Percentiles rank a stretch among this genome's conserved stretches.
Evolutionary conservation across 345 rosid genomes (phyloP).

Genomic region (Ceriops decandra): DNA sequence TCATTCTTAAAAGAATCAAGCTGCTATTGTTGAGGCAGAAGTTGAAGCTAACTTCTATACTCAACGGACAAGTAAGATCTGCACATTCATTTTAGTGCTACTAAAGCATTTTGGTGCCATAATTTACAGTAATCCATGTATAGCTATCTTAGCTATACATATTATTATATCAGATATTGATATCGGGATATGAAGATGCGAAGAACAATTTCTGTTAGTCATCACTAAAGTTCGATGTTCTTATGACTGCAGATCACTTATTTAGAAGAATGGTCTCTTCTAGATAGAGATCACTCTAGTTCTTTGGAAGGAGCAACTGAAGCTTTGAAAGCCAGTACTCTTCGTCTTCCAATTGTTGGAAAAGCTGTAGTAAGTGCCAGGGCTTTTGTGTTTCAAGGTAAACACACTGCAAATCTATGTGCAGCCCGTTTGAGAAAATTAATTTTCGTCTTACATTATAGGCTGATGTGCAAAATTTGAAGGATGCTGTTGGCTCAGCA

Average conservation of each 20-base stretch:
- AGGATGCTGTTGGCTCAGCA: slow-evolving; percentile 79
- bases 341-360: slow-evolving; percentile 84
- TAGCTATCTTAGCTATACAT: too few relatives aligned
- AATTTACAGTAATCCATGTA: too few relatives aligned
- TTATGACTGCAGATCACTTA: slow-evolving; percentile 46
- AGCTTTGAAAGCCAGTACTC: slow-evolving; percentile 92
- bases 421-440: slow-evolving; percentile 12
- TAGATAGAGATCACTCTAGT: slow-evolving; percentile 64
- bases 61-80: slow-evolving; percentile 78
- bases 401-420: neutral
- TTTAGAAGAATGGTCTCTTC: slow-evolving; percentile 73
- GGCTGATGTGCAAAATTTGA: slow-evolving; percentile 76
- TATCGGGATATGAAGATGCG: too few relatives aligned
- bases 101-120: neutral
- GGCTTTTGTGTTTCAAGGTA: neutral
- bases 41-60: slow-evolving; percentile 72
- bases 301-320: slow-evolving; percentile 77
- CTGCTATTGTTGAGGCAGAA: slow-evolving; percentile 68
- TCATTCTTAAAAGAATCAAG: slow-evolving; percentile 72
- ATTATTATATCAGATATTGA: neutral
- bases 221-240: slow-evolving; percentile 7
- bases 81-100: slow-evolving; percentile 12
- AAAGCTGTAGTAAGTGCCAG: slow-evolving; percentile 54
- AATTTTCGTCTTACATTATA: slow-evolving; percentile 24
- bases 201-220: slow-evolving; percentile 6